These are phyloP conservation scores for Colletotrichum melonis DNA, from an alignment of 2,329 filamentous ascomycete species.

Conservation along the genomic window DNA sequence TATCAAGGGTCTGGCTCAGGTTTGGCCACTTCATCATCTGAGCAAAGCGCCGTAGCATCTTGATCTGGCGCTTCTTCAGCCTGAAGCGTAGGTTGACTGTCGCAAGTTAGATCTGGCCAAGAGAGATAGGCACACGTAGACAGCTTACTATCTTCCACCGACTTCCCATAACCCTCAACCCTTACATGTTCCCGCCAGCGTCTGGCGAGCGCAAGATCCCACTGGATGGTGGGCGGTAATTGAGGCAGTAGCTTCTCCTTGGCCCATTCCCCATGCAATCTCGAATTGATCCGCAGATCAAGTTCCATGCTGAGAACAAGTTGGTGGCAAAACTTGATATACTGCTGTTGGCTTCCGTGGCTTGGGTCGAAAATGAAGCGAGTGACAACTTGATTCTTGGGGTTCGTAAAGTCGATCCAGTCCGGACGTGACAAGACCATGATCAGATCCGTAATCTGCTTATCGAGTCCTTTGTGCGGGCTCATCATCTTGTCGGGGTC, in stretches of 20 bases:
- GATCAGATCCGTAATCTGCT: slow-evolving; percentile 79
- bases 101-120: not conserved
- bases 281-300: slow-evolving; percentile 75
- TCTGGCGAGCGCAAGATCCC: slow-evolving; percentile 79
- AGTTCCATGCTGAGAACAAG: slow-evolving; percentile 79
- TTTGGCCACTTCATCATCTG: slow-evolving; percentile 83
- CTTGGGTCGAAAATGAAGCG: slow-evolving; percentile 76
- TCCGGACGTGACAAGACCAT: slow-evolving; percentile 74
- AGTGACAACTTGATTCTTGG: slow-evolving; percentile 78
- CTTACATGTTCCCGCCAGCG: slow-evolving; percentile 79
- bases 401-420: slow-evolving; percentile 80
- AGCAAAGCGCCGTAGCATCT: slow-evolving; percentile 76
- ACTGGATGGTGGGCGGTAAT: slow-evolving; percentile 77
- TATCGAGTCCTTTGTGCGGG: slow-evolving; percentile 73
- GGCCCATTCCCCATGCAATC: slow-evolving; percentile 68
- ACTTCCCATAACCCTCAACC: slow-evolving; percentile 69
- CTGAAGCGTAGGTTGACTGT: slow-evolving; percentile 71
- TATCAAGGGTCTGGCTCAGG: slow-evolving; percentile 70
- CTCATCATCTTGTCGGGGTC: slow-evolving; percentile 72
- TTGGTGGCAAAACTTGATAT: slow-evolving; percentile 79
- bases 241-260: slow-evolving; percentile 73
- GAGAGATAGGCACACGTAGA: not conserved
- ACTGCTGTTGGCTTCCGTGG: slow-evolving; percentile 65
- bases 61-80: slow-evolving; percentile 74
- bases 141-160: slow-evolving; percentile 60